Evolutionary conservation across 495 filamentous ascomycete genomes (phyloP), one percentile per base, ranked within the genome.

Genomic region (Cercophora samala): DNA sequence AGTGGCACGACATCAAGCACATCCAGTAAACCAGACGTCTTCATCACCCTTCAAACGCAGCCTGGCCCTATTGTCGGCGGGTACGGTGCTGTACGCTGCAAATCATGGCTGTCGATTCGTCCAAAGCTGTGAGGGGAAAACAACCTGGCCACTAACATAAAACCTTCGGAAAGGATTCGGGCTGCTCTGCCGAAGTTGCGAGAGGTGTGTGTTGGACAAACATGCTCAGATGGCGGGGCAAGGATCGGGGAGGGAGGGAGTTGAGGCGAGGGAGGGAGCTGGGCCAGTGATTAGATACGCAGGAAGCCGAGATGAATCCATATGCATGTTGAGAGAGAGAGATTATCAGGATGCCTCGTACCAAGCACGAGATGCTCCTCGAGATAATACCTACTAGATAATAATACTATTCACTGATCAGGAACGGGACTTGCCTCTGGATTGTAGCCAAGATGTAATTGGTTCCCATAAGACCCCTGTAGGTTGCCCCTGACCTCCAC

Each of bases 391-490:
- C 5, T 17, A 46, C 37, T 46, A 17, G 15, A 29, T 54, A 21
- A n/a, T n/a, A n/a, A n/a, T n/a, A n/a, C n/a, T n/a, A n/a, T n/a
- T n/a, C n/a, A n/a, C n/a, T n/a, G n/a, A n/a, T n/a, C n/a, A n/a
- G n/a, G n/a, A n/a, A n/a, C n/a, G n/a, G n/a, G n/a, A n/a, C n/a
- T n/a, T n/a, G n/a, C n/a, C n/a, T n/a, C n/a, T n/a, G 53, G 53
- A 56, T 18, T 56, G 53, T 19, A 56, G 53, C 53, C 53, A 56
- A 56, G 53, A 21, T 18, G 22, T 56, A 56, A 56, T 56, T 56
- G 53, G 53, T 56, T 18, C 53, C 53, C 53, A 15, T 19, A 21
- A 2, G n/a, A 56, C 53, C 53, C 53, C 53, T 56, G 53, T 56
- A 56, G 22, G 22, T 4, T 56, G 19, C 53, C 53, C 53, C 53